phyloP scores from a whole-genome alignment of 306 rosid genomes.

The Acacia acuminata region DNA sequence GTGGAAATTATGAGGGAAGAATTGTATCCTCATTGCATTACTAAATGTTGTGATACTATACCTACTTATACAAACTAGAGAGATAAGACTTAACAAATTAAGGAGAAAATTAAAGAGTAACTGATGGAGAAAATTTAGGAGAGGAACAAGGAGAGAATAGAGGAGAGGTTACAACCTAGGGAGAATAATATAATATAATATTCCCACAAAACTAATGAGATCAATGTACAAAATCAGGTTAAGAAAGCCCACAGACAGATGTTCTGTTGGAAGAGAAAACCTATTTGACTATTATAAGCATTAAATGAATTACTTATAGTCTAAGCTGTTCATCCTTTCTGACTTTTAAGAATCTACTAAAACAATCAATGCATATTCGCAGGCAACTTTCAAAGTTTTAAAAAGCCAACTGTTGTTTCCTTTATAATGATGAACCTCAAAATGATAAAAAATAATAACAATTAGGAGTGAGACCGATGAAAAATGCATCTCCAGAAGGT shows the following conservation, averaged over 20 bases:
- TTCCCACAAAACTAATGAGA: not conserved
- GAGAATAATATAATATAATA: too few species aligned
- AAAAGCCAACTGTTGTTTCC: not conserved
- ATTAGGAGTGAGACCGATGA: not conserved
- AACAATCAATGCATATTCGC: not conserved
- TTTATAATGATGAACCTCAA: not conserved
- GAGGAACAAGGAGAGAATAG: too few species aligned
- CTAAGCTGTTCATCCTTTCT: not conserved
- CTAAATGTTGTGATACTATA: too few species aligned
- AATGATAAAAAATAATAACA: not conserved
- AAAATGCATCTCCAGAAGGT: not conserved
- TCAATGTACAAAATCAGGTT: not conserved
- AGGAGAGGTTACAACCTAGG: too few species aligned
- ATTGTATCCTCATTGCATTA: too few species aligned
- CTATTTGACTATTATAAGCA: not conserved
- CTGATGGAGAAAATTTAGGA: too few species aligned
- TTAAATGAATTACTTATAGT: not conserved
- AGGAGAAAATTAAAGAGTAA: too few species aligned
- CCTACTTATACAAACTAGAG: too few species aligned
- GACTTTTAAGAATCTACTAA: not conserved
- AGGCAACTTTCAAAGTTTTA: not conserved
- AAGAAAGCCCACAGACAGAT: conserved; percentile 6
- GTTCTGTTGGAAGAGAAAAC: not conserved
- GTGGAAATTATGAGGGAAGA: too few species aligned
- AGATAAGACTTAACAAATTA: too few species aligned